Evolutionary conservation across 2,329 filamentous ascomycete species (phyloP).

Genomic region (Fusarium nematophilum): DNA sequence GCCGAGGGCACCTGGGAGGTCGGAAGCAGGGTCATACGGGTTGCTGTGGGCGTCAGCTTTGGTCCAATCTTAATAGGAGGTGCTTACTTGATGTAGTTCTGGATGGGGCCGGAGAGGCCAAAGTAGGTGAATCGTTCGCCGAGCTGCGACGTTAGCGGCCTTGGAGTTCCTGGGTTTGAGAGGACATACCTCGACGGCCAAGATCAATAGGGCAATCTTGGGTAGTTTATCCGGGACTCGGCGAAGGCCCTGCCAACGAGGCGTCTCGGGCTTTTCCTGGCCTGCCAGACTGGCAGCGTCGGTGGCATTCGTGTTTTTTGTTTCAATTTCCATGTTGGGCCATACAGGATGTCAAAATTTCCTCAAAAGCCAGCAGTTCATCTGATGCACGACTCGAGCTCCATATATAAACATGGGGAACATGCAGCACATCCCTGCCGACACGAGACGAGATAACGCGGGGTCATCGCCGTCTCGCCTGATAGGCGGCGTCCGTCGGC

Average conservation of each 20-base stretch:
- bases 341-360: not conserved
- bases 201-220: conserved; percentile 39
- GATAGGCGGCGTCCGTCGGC: conserved; percentile 32
- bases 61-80: not conserved
- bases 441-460: conserved; percentile 35
- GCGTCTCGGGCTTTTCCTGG: conserved; percentile 1
- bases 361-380: not conserved
- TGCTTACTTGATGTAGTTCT: conserved; percentile 47
- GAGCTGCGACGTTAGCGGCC: conserved; percentile 26
- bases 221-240: conserved; percentile 45
- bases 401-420: conserved; percentile 16
- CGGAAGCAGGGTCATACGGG: conserved; percentile 34
- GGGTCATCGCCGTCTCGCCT: conserved; percentile 14
- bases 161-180: not conserved
- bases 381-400: not conserved
- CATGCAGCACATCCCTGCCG: no score
- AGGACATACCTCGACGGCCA: conserved; percentile 39
- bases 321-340: conserved; percentile 8
- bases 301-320: conserved; percentile 4
- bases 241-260: conserved; percentile 29
- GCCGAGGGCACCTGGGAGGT: conserved; percentile 32
- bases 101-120: conserved; percentile 46
- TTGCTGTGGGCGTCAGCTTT: conserved; percentile 18
- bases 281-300: conserved; percentile 10
- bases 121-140: conserved; percentile 48